These are phyloP conservation scores for Skeletonema potamos DNA, from an alignment of 108 stramenopile genomes.

Conservation along the genomic window DNA sequence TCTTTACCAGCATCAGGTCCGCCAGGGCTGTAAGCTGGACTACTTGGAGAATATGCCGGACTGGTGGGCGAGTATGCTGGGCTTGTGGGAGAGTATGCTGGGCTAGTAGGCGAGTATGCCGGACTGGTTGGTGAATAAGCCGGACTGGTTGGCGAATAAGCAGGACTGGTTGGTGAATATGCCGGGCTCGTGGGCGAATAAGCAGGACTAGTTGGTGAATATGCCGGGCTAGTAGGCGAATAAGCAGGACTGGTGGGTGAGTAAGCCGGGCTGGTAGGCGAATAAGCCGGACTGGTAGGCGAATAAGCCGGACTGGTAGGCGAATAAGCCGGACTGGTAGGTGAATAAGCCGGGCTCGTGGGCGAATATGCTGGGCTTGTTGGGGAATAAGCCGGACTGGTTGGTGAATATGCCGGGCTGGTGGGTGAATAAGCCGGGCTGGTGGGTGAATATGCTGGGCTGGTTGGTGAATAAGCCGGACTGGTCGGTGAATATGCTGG, in stretches of 20 bases:
- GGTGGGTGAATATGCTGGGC: conserved; percentile 61
- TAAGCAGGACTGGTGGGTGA: conserved; percentile 54
- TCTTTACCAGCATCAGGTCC: conserved; percentile 61
- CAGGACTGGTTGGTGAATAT: conserved; percentile 84
- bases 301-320: conserved; percentile 62
- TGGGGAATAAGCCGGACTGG: conserved; percentile 51
- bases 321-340: conserved; percentile 53
- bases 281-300: conserved; percentile 2
- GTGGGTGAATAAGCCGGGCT: conserved; percentile 53
- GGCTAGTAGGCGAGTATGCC: conserved; percentile 63
- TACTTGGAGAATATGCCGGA: conserved; percentile 89
- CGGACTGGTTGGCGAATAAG: conserved; percentile 79
- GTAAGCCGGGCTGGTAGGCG: neutral
- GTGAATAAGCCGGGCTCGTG: conserved; percentile 54
- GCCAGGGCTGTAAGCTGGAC: conserved; percentile 70
- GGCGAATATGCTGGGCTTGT: conserved; percentile 66
- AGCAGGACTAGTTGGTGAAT: conserved; percentile 71
- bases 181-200: conserved; percentile 85
- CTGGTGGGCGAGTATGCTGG: conserved; percentile 84
- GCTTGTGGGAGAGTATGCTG: conserved; percentile 62
- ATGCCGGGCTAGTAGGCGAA: conserved; percentile 65
- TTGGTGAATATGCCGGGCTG: conserved; percentile 65
- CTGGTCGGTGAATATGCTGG: conserved; percentile 72
- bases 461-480: conserved; percentile 74
- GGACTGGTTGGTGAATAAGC: conserved; percentile 81